A percentile compares a stretch with the other conserved stretches of the same genome.
These are phyloP conservation scores for Oenanthe javanica DNA, from an alignment of 140 eudicot species.

Conservation along the genomic window DNA sequence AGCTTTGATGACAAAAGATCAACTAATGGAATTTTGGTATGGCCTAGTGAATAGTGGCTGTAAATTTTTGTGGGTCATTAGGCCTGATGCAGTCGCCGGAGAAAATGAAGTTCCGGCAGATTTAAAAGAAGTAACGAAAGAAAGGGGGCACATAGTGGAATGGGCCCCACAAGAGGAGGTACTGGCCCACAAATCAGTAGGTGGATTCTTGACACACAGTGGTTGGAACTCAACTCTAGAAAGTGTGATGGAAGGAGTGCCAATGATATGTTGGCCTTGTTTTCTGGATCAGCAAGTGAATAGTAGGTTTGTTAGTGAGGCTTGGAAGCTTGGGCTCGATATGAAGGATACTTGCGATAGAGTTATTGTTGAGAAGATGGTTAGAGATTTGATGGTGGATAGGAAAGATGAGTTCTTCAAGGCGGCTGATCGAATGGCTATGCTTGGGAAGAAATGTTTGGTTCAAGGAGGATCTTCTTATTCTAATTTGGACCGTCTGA, in stretches of 20 bases:
- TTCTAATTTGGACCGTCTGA: conserved; percentile 30
- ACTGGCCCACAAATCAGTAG: conserved; percentile 38
- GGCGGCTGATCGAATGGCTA: conserved; percentile 35
- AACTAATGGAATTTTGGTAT: neutral
- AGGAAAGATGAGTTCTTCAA: conserved; percentile 30
- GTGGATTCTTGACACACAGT: conserved; percentile 52
- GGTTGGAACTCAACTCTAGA: conserved; percentile 71
- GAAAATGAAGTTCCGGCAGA: conserved; percentile 29
- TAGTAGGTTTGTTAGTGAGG: conserved; percentile 53
- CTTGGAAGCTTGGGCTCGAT: conserved; percentile 62
- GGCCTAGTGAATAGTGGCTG: neutral
- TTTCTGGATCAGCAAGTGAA: conserved; percentile 46
- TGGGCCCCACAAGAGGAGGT: conserved; percentile 79
- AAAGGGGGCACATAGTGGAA: conserved; percentile 44
- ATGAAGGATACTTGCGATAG: conserved; percentile 68
- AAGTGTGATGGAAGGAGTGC: conserved; percentile 47
- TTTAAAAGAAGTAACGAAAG: conserved; percentile 35
- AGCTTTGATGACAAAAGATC: neutral
- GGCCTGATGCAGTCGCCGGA: conserved; percentile 7
- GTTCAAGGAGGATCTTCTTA: conserved; percentile 42
- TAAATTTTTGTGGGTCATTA: neutral
- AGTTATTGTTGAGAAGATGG: conserved; percentile 32
- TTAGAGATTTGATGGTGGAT: conserved; percentile 46
- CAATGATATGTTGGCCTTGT: conserved; percentile 74
- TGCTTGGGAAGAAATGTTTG: conserved; percentile 34